Evolutionary conservation across 139 green algal genomes (phyloP), one percentile per base, ranked within the genome.

Genomic region (Yamagishiella unicocca): DNA sequence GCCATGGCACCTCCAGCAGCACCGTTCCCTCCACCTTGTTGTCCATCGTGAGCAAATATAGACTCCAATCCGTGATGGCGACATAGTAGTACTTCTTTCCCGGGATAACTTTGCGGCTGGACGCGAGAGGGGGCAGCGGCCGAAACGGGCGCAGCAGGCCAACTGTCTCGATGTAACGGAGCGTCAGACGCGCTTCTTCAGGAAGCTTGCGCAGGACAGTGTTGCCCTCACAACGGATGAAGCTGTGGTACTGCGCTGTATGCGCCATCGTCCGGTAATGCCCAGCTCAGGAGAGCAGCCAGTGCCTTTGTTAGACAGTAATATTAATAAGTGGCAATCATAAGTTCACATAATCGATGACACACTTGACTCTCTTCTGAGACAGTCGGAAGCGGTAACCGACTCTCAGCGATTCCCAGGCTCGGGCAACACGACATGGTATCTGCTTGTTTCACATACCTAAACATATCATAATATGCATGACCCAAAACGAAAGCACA

Each of bases 151-250:
- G 29, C 68, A 90, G 40, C 54, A 86, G 14, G 17, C 75, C 64
- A 4, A 86, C 85, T 25, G 82, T 82, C 66, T 90, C 85, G 45
- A 75, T 87, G 33, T 90, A 85, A 1, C 85, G 85, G 27, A 90
- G 54, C 43, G 85, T 66, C 3, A 66, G 40, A 2, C 85, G 66
- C 0, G 76, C 64, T 40, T 85, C 76, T 33, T 78, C 85, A 21
- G 85, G 61, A 19, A 84, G 74, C 38, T 79, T 80, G 17, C 85
- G 53, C 0, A 90, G 46, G 1, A 90, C 37, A 1, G 77, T 77
- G 25, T 50, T 73, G 53, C 85, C 85, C 53, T 90, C 85, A 53
- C 80, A 86, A 21, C 85, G 45, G 0, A 85, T 73, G 40, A 86
- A 90, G 0, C 8, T 71, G 1, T 87, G 82, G n/a, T 87, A 80